Conservation (phyloP, 495 filamentous ascomycete species). For the Talaromyces adpressus region DNA sequence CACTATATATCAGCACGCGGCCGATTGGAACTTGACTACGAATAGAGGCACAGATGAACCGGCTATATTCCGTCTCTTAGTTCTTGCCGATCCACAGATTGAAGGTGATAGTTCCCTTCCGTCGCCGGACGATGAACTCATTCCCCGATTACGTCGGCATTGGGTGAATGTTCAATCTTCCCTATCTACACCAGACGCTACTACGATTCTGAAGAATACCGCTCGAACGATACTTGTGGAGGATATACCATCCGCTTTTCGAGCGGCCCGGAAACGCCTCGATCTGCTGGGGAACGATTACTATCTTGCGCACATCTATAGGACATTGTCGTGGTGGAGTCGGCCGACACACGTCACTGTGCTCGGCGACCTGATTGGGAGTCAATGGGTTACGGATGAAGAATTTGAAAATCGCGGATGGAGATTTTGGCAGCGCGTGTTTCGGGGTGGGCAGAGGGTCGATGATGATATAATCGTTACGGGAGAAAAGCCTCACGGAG, state of each 20-base stretch:
- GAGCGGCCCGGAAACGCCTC: slow-evolving; percentile 65
- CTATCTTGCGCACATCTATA: slow-evolving; percentile 89
- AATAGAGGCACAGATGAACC: slow-evolving; percentile 13
- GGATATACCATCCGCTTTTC: slow-evolving; percentile 57
- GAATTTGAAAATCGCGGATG: slow-evolving; percentile 68
- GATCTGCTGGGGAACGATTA: slow-evolving; percentile 91
- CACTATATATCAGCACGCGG: slow-evolving; percentile 43
- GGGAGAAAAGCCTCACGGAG: slow-evolving; percentile 12
- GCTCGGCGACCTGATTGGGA: slow-evolving; percentile 88
- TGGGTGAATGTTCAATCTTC: slow-evolving; percentile 38
- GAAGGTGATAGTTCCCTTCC: slow-evolving; percentile 85
- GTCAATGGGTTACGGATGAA: slow-evolving; percentile 83
- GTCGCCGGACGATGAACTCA: slow-evolving; percentile 48
- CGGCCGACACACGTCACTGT: slow-evolving; percentile 82
- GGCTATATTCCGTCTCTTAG: slow-evolving; percentile 75
- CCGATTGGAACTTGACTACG: slow-evolving; percentile 9
- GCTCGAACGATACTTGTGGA: slow-evolving; percentile 43
- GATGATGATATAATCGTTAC: slow-evolving; percentile 38
- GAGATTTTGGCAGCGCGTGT: slow-evolving; percentile 80
- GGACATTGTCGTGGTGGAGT: slow-evolving; percentile 74
- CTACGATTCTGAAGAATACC: slow-evolving; percentile 28
- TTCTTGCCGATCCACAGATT: slow-evolving; percentile 89
- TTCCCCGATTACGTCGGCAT: slow-evolving; percentile 51
- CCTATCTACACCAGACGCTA: slow-evolving; percentile 18
- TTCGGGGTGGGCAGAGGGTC: slow-evolving; percentile 60